A percentile compares a stretch with the other conserved stretches of the same genome.
Conservation (phyloP, 352 stramenopile genomes). For the Phytophthora rubi region DNA sequence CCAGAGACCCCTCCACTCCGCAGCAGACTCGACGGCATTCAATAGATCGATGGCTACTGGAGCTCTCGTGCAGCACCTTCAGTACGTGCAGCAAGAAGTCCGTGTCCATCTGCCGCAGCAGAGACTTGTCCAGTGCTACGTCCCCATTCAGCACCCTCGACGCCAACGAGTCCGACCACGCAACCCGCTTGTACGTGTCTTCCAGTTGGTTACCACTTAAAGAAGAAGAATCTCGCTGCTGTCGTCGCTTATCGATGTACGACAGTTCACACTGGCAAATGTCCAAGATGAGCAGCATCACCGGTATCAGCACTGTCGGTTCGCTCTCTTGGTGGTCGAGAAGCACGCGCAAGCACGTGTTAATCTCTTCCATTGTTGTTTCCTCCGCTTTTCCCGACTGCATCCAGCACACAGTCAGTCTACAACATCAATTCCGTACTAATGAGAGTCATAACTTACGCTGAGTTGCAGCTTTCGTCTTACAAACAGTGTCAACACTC, state of each 20-base stretch:
- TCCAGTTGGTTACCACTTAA: constrained; percentile 9
- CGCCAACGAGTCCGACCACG: constrained; percentile 42
- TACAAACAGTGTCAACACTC: constrained; percentile 47
- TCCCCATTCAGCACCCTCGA: constrained; percentile 42
- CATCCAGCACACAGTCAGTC: constrained; percentile 13
- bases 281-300: constrained; percentile 47
- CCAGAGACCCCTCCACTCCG: constrained; percentile 30
- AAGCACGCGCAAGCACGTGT: constrained; percentile 41
- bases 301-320: constrained; percentile 32
- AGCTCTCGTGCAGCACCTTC: constrained; percentile 29
- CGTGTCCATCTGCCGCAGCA: constrained; percentile 31
- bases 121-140: constrained; percentile 34
- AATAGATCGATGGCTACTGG: constrained; percentile 9
- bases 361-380: constrained; percentile 40
- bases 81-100: constrained; percentile 50
- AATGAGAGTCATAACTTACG: constrained; percentile 26
- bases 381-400: constrained; percentile 29
- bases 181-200: constrained; percentile 12
- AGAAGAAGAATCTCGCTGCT: constrained; percentile 23
- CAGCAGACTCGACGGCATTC: constrained; percentile 47
- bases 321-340: constrained; percentile 40
- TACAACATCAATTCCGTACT: neutral
- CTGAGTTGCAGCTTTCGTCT: constrained; percentile 38
- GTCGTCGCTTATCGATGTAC: constrained; percentile 41
- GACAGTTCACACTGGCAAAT: constrained; percentile 43